Conservation (phyloP, 805 yeast genomes). For the Sugiyamaella smithiae region DNA sequence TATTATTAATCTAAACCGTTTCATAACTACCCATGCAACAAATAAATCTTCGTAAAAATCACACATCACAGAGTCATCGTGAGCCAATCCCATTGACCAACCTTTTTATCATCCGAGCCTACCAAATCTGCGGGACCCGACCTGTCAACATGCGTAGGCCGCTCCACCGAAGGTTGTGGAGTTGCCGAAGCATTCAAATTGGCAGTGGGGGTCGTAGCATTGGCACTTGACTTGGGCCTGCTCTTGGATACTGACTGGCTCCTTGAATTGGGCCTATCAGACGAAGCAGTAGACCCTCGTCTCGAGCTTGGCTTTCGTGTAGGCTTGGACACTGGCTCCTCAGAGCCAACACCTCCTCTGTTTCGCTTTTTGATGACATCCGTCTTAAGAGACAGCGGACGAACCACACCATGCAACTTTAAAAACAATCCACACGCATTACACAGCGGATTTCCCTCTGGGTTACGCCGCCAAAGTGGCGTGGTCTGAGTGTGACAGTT, state of each 20-base stretch:
- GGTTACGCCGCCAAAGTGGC: conserved; percentile 92
- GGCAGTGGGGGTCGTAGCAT: conserved; percentile 1
- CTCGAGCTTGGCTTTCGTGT: conserved; percentile 14
- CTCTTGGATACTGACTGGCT: conserved; percentile 11
- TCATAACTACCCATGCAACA: conserved; percentile 1
- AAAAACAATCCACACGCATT: conserved; percentile 94
- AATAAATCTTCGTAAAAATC: too few relatives aligned
- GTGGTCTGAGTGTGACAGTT: conserved; percentile 92
- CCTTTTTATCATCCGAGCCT: conserved; percentile 7
- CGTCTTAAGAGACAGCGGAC: conserved; percentile 87
- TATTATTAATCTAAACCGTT: conserved; percentile 3
- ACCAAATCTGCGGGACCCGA: background rate
- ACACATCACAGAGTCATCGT: conserved; percentile 30
- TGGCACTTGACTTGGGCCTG: conserved; percentile 6
- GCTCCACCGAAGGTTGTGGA: too few relatives aligned
- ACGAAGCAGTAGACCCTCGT: conserved; percentile 13
- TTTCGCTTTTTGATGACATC: conserved; percentile 92
- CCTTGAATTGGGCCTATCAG: conserved; percentile 8
- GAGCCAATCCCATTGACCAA: conserved; percentile 34
- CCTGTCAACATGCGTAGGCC: too few relatives aligned
- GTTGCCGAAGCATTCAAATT: background rate
- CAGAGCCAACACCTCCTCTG: conserved; percentile 37
- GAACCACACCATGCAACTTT: conserved; percentile 90
- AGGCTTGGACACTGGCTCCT: conserved; percentile 9
- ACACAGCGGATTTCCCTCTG: conserved; percentile 88